Percentiles rank a stretch among this genome's conserved stretches.
Conservation (phyloP, 106 monocot genomes). For the Apostasia shenzhenica region DNA sequence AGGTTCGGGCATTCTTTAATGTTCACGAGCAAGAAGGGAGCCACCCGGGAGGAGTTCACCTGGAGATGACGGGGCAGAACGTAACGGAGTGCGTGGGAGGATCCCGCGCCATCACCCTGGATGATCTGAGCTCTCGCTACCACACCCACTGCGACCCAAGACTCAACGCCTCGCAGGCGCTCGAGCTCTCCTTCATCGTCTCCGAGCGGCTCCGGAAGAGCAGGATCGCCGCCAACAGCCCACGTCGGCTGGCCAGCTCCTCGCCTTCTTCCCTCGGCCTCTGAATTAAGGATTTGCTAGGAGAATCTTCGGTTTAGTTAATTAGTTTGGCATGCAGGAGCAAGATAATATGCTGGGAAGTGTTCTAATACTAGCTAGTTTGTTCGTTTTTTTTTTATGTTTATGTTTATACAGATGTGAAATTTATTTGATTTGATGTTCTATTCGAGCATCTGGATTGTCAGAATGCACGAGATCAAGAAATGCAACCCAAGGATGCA, state of each 20-base stretch:
- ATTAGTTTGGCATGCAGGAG: no score
- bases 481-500: no score
- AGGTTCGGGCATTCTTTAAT: constrained; percentile 16
- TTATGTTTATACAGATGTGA: no score
- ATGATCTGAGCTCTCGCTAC: constrained; percentile 21
- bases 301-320: no score
- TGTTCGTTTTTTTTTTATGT: no score
- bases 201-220: constrained; percentile 61
- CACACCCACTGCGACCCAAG: constrained; percentile 64
- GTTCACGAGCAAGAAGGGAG: constrained; percentile 18
- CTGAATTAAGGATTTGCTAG: neutral
- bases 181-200: constrained; percentile 63
- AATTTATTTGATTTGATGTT: no score
- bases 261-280: constrained; percentile 14
- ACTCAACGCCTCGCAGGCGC: constrained; percentile 59
- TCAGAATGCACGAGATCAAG: no score
- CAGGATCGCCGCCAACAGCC: constrained; percentile 16
- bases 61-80: constrained; percentile 25
- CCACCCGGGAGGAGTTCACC: constrained; percentile 22
- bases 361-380: no score
- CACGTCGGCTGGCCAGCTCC: neutral
- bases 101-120: constrained; percentile 16
- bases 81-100: constrained; percentile 24
- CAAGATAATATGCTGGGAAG: no score
- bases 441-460: no score